Base-by-base conservation (phyloP, 1,284 basidiomycete genomes). In the Apiotrichum brassicae region DNA sequence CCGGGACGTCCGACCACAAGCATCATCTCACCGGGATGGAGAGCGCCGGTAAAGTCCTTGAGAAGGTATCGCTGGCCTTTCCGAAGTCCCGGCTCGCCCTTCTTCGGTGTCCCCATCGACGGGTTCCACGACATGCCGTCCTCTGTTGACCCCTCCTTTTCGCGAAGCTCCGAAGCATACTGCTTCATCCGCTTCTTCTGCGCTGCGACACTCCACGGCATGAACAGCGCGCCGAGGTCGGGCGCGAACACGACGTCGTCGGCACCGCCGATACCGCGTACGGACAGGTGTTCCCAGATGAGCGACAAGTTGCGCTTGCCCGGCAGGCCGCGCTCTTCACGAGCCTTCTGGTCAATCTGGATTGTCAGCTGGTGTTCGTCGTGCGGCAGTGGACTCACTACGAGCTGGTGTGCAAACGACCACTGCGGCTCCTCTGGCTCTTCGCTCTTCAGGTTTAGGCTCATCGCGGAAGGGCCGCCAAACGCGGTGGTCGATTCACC, bases 1-100 rank as follows among this genome's bases (percentile, higher is more conserved):
- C 74, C 74, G 0, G 75, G 75, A 37, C 73, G 60, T 9, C 65
- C 71, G 8, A 73, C 59, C 33, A 65, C 66, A 37, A 73, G 57
- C 57, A 68, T 63, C 66, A 69, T 68, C 55, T 72, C 68, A 38
- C 66, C 68, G 3, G 66, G 53, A 30, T 58, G 51, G 16, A 71
- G 62, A 1, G 61, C 36, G 33, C 67, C 66, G 3, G 38, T 54
- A 39, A 65, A 63, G 36, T 63, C 62, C 28, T 65, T 58, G 34
- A 66, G 25, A 11, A 68, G 54, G 58, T 64, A 67, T 41, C 63
- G 54, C 47, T 70, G 54, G 16, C 65, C 65, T 30, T 63, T 60
- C 11, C 59, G 49, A 24, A 66, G 49, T 1, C 61, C 60, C 2
- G 50, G 43, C 43, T 61, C 51, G 18, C 53, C 54, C 45, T 61